Percentiles rank a stretch among this genome's conserved stretches.
Evolutionary conservation across 345 rosid genomes (phyloP).

Genomic region (Gossypium turneri): DNA sequence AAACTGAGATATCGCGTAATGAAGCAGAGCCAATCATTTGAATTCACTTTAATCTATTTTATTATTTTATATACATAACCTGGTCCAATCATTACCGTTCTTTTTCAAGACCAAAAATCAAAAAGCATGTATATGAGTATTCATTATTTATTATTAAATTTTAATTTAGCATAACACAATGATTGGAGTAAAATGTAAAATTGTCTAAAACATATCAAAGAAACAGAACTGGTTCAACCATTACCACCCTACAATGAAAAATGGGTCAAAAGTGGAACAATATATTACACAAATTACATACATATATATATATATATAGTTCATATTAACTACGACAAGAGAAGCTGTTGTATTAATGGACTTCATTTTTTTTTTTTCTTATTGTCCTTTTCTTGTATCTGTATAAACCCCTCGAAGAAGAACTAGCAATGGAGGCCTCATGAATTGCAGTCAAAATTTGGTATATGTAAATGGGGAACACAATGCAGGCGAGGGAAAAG

Average conservation of each 20-base stretch:
- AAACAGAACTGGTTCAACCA: background rate
- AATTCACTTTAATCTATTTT: background rate
- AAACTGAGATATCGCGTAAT: too few species aligned
- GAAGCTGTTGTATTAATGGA: background rate
- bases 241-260: background rate
- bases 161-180: background rate
- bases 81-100: background rate
- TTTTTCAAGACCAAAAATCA: background rate
- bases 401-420: background rate
- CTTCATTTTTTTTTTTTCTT: background rate
- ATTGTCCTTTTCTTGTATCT: background rate
- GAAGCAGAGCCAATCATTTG: background rate
- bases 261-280: background rate
- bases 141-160: background rate
- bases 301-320: background rate
- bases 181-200: background rate
- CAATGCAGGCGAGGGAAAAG: background rate
- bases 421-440: background rate
- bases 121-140: background rate
- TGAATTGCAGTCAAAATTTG: background rate
- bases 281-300: background rate
- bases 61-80: background rate
- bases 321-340: background rate
- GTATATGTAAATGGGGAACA: background rate
- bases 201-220: background rate